phyloP scores from a whole-genome alignment of 805 yeast genomes.

The Candida hungchunana region DNA sequence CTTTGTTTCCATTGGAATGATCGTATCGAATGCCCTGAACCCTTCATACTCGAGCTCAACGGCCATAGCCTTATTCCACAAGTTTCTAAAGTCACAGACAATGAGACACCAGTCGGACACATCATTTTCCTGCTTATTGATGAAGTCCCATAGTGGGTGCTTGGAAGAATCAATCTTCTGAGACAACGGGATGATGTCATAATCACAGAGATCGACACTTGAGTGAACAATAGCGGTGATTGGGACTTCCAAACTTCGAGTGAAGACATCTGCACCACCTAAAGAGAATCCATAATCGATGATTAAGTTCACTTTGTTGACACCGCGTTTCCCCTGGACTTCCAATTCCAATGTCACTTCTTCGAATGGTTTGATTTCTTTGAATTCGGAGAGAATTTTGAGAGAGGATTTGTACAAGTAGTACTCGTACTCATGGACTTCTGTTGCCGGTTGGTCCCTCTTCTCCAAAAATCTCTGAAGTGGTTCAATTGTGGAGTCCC shows the following conservation, averaged over 20 bases:
- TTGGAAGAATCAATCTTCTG: constrained; percentile 26
- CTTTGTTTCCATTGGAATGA: constrained; percentile 43
- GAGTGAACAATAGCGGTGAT: constrained; percentile 66
- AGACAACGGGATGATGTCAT: constrained; percentile 63
- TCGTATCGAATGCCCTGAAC: constrained; percentile 20
- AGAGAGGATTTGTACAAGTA: constrained; percentile 57
- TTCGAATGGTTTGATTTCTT: constrained; percentile 29
- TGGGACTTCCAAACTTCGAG: constrained; percentile 63
- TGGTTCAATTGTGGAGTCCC: constrained; percentile 71
- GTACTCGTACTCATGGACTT: constrained; percentile 73
- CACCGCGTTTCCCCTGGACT: constrained; percentile 68
- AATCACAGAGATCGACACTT: constrained; percentile 68
- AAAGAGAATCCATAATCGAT: constrained; percentile 56
- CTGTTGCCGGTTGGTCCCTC: constrained; percentile 49
- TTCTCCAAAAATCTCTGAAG: constrained; percentile 50
- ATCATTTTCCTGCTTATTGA: constrained; percentile 12
- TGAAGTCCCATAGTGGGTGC: constrained; percentile 27
- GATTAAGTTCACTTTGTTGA: constrained; percentile 58
- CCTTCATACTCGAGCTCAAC: constrained; percentile 33
- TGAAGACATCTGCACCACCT: constrained; percentile 32
- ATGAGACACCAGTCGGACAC: constrained; percentile 54
- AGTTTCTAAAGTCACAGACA: constrained; percentile 73
- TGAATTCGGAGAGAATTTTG: constrained; percentile 31
- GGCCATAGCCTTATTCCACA: constrained; percentile 61
- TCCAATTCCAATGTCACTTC: constrained; percentile 50